Percentiles rank a stretch among this genome's conserved stretches.
Conservation (phyloP, 2,329 filamentous ascomycete genomes). For the Phaeosphaeria sp. region DNA sequence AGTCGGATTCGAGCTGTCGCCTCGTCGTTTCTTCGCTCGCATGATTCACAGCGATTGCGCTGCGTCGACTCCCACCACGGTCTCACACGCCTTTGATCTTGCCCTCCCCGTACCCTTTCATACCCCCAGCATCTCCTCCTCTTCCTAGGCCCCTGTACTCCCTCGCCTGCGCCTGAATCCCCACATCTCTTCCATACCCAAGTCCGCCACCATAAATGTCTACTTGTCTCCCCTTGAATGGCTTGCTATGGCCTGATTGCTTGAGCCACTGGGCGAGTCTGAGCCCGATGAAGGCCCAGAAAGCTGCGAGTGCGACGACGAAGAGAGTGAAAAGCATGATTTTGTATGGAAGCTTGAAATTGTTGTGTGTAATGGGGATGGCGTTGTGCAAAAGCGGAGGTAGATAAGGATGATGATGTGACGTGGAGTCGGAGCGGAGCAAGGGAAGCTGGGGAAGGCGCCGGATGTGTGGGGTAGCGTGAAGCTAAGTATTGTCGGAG, state of each 20-base stretch:
- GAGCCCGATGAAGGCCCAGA: slow-evolving; percentile 24
- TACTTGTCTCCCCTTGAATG: slow-evolving; percentile 15
- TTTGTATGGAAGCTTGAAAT: background rate
- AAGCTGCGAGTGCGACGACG: slow-evolving; percentile 20
- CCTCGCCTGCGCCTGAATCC: background rate
- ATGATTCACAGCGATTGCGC: too few relatives aligned
- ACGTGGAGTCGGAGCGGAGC: background rate
- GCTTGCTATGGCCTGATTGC: slow-evolving; percentile 20
- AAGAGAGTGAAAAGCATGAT: slow-evolving; percentile 20
- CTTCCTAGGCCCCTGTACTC: background rate
- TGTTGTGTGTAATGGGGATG: background rate
- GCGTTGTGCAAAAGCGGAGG: background rate
- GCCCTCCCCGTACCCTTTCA: slow-evolving; percentile 22
- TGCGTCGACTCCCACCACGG: background rate
- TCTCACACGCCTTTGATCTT: slow-evolving; percentile 23
- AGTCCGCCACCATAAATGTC: slow-evolving; percentile 15
- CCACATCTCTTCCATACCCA: slow-evolving; percentile 12
- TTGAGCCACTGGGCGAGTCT: slow-evolving; percentile 27
- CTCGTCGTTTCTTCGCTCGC: background rate
- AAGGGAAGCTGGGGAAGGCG: background rate
- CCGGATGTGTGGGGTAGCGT: background rate
- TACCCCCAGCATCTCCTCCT: slow-evolving; percentile 4
- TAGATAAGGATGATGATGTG: background rate
- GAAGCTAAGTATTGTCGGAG: background rate
- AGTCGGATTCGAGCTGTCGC: background rate